These are phyloP conservation scores for Pseudogymnoascus sp. DNA, from an alignment of 2,329 filamentous ascomycete species.

Conservation along the genomic window DNA sequence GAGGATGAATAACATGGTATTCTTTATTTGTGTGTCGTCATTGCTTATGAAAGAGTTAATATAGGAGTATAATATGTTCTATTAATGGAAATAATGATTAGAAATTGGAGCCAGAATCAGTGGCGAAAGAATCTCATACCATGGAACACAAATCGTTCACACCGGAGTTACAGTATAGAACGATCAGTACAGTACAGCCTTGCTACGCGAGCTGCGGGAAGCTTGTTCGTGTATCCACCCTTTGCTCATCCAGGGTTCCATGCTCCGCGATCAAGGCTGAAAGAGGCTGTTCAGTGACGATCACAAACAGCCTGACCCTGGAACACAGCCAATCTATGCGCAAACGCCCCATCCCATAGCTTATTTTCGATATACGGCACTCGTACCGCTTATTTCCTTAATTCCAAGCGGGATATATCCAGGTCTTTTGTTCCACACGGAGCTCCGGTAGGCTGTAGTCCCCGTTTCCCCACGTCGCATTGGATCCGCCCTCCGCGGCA, in stretches of 20 bases:
- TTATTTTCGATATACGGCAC: not conserved
- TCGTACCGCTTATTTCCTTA: not conserved
- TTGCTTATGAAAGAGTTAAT: not conserved
- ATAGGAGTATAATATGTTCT: not conserved
- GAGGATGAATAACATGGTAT: not conserved
- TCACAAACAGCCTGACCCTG: not conserved
- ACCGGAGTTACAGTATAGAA: not conserved
- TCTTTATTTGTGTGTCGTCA: not conserved
- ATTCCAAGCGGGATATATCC: not conserved
- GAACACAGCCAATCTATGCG: not conserved
- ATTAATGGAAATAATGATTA: not conserved
- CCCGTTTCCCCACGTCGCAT: not conserved
- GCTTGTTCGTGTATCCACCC: not conserved
- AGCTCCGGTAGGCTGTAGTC: not conserved
- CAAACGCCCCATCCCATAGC: not conserved
- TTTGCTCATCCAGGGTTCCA: not conserved
- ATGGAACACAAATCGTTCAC: not conserved
- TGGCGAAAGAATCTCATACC: not conserved
- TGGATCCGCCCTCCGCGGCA: not conserved
- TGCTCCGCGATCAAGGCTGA: not conserved
- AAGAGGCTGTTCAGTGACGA: not conserved
- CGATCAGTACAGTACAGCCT: not conserved
- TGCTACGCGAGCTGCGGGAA: not conserved
- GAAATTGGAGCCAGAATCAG: not conserved
- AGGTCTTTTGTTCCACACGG: not conserved